Conservation (phyloP, 768 basidiomycete genomes). For the Russula compacta region DNA sequence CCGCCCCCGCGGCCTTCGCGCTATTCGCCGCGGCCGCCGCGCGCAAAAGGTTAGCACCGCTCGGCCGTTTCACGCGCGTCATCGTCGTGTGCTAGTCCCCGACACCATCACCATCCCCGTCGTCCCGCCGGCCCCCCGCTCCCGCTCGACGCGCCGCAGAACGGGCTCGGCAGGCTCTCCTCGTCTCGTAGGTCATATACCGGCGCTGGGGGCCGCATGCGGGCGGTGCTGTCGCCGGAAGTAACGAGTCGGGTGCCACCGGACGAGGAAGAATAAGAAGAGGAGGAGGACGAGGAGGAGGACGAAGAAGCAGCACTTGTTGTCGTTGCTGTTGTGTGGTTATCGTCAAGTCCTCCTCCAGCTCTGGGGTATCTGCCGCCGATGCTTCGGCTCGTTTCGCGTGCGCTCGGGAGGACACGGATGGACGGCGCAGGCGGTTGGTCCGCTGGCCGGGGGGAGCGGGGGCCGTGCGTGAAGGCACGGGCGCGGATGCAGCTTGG, state of each 20-base stretch:
- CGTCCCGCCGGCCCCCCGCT: conserved; percentile 17
- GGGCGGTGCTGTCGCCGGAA: background rate
- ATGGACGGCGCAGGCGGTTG: conserved; percentile 25
- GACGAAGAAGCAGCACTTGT: conserved; percentile 11
- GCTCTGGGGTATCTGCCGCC: background rate
- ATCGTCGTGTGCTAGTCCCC: conserved; percentile 7
- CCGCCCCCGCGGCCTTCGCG: conserved; percentile 26
- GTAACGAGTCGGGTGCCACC: background rate
- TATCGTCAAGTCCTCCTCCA: background rate
- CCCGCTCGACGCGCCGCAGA: conserved; percentile 51
- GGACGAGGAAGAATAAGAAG: background rate
- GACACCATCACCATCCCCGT: background rate
- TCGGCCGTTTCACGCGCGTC: conserved; percentile 34
- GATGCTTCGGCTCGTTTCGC: background rate
- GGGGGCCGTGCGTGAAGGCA: conserved; percentile 21
- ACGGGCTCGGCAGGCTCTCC: conserved; percentile 80
- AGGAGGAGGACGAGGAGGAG: conserved; percentile 16
- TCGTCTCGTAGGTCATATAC: conserved; percentile 64
- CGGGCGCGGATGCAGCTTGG: background rate
- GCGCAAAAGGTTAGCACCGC: conserved; percentile 45
- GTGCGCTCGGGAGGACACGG: conserved; percentile 15
- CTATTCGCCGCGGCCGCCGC: conserved; percentile 52
- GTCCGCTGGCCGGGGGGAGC: conserved; percentile 5
- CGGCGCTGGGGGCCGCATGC: background rate
- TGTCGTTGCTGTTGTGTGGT: background rate